These are phyloP conservation scores for Lachnellula occidentalis DNA, from an alignment of 2,329 filamentous ascomycete species.

Conservation along the genomic window DNA sequence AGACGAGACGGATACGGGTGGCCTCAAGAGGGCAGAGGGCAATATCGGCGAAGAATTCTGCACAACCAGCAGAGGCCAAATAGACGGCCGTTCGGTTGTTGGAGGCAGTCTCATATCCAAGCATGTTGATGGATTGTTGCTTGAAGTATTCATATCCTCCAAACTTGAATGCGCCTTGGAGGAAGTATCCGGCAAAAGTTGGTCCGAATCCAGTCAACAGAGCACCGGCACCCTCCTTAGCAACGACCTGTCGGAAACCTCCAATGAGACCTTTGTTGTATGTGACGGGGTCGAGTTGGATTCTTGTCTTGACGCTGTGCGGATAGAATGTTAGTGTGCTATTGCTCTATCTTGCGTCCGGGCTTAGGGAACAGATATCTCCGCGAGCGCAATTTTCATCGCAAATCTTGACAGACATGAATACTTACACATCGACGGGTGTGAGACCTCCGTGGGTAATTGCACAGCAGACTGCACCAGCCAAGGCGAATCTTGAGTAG, in stretches of 20 bases:
- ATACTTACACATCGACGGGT: conserved; percentile 96
- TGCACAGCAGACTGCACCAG: conserved; percentile 96
- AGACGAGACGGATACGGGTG: conserved; percentile 89
- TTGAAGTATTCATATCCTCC: conserved; percentile 97
- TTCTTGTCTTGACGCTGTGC: conserved; percentile 85
- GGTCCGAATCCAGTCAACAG: conserved; percentile 81
- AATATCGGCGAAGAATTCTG: conserved; percentile 69
- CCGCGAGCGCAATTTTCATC: background rate
- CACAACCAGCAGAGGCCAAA: conserved; percentile 61
- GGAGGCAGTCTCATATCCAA: conserved; percentile 72
- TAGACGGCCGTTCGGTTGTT: conserved; percentile 80
- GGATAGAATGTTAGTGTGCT: conserved; percentile 20
- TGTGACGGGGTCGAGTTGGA: conserved; percentile 83
- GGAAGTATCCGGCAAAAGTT: conserved; percentile 86
- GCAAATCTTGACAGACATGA: background rate
- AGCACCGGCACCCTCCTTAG: conserved; percentile 78
- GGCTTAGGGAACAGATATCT: background rate
- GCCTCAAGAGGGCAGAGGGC: conserved; percentile 89
- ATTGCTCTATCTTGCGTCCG: conserved; percentile 13
- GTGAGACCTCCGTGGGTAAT: conserved; percentile 96
- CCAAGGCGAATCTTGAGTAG: conserved; percentile 95
- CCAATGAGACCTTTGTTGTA: conserved; percentile 87
- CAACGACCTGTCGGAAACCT: conserved; percentile 79
- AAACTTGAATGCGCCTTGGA: conserved; percentile 90
- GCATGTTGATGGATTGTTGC: conserved; percentile 75